These are phyloP conservation scores for Brassica juncea DNA, from an alignment of 345 rosid species.

Conservation along the genomic window DNA sequence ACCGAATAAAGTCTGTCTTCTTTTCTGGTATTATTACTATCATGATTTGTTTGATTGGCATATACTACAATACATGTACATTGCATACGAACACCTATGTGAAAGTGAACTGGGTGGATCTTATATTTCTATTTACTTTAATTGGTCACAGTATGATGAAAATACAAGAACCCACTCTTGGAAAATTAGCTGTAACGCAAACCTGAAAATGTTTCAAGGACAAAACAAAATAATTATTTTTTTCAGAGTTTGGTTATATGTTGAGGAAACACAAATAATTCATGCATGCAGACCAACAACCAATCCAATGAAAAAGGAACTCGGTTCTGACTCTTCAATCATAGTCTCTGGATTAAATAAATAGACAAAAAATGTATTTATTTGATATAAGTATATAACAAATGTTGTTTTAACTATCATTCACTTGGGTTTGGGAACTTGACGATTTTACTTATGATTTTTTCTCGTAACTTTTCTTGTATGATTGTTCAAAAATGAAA, in stretches of 20 bases:
- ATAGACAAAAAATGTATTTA: not conserved
- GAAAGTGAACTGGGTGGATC: not conserved
- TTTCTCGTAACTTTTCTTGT: too few relatives aligned
- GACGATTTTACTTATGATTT: not conserved
- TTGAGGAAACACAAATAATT: conserved; percentile 35
- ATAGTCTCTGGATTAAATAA: not conserved
- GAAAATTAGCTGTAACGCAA: conserved; percentile 22
- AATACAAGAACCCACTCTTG: not conserved
- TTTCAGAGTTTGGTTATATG: not conserved
- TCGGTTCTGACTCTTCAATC: conserved; percentile 25
- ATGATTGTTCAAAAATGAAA: too few relatives aligned
- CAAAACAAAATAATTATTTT: not conserved
- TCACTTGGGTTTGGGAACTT: not conserved
- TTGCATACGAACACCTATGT: not conserved
- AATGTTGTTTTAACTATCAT: not conserved
- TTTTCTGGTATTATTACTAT: not conserved
- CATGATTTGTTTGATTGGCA: not conserved
- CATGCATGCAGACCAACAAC: conserved; percentile 14
- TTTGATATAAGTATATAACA: not conserved
- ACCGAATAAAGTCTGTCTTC: not conserved
- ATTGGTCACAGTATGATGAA: conserved; percentile 7
- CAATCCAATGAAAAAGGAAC: not conserved
- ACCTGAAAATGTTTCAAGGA: not conserved
- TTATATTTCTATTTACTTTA: not conserved
- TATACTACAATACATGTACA: not conserved